phyloP scores from a whole-genome alignment of 192 early-diverging fungal species.

The Linderina pennispora region DNA sequence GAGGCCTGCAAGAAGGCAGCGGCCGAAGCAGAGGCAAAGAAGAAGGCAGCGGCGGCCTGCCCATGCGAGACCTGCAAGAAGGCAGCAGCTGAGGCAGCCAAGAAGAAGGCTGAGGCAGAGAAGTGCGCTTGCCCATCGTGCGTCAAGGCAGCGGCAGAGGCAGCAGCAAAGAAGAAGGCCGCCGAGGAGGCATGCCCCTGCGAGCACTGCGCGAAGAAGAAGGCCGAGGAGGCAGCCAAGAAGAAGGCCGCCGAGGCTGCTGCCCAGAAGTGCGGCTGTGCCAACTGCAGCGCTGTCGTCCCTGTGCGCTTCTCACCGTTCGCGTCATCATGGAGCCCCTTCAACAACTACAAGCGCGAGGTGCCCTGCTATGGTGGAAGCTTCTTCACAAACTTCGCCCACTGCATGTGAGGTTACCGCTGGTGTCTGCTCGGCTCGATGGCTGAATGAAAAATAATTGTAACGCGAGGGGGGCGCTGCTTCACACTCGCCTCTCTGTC shows the following conservation, averaged over 20 bases:
- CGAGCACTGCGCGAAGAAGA: conserved; percentile 5
- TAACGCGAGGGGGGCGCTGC: no score
- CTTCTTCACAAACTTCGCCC: conserved; percentile 44
- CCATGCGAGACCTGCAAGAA: not conserved
- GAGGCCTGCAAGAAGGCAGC: conserved; percentile 25
- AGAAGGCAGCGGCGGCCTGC: conserved; percentile 3
- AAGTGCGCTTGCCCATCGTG: conserved; percentile 21
- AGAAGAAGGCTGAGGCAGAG: conserved; percentile 7
- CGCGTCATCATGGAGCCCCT: conserved; percentile 46
- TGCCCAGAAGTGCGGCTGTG: not conserved
- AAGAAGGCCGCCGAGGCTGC: conserved; percentile 8
- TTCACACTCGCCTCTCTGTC: no score
- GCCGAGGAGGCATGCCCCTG: conserved; percentile 5
- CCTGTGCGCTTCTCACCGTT: conserved; percentile 35
- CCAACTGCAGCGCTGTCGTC: conserved; percentile 1
- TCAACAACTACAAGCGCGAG: conserved; percentile 48
- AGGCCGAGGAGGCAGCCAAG: conserved; percentile 3
- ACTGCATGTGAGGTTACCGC: conserved; percentile 15
- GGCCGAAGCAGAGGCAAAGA: conserved; percentile 15
- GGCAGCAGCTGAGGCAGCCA: not conserved
- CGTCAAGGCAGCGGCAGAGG: conserved; percentile 12
- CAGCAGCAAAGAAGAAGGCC: conserved; percentile 4
- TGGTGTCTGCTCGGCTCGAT: no score
- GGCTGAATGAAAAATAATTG: no score
- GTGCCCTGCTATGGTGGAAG: conserved; percentile 39